Conservation (phyloP, 2,329 filamentous ascomycete genomes). For the Exophiala sp. region DNA sequence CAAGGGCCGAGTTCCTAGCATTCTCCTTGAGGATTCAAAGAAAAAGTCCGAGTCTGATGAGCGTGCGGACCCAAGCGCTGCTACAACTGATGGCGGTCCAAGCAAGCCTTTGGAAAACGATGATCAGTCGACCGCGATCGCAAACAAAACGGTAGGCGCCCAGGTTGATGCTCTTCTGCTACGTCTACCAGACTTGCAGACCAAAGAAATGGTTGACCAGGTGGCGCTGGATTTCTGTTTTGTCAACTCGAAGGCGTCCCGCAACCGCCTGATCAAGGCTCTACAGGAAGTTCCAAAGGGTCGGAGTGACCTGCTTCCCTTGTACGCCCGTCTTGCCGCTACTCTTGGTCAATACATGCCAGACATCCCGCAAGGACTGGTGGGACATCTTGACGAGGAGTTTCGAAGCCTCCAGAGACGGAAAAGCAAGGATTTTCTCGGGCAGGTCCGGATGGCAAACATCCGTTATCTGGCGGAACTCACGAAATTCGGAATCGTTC, state of each 20-base stretch:
- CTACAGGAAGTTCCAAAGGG: conserved; percentile 93
- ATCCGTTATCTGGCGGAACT: conserved; percentile 96
- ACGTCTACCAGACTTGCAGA: conserved; percentile 82
- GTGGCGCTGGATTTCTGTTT: conserved; percentile 96
- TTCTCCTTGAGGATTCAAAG: conserved; percentile 86
- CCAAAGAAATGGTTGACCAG: conserved; percentile 86
- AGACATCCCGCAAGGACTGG: conserved; percentile 85
- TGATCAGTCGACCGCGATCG: conserved; percentile 87
- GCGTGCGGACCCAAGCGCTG: conserved; percentile 64
- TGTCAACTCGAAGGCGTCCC: conserved; percentile 93
- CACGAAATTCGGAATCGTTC: conserved; percentile 96
- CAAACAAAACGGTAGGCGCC: conserved; percentile 94
- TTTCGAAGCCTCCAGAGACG: conserved; percentile 93
- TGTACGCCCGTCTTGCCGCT: conserved; percentile 87
- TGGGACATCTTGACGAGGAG: conserved; percentile 89
- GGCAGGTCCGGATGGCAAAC: conserved; percentile 86
- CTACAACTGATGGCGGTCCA: conserved; percentile 36
- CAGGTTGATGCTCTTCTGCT: conserved; percentile 88
- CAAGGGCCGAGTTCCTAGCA: conserved; percentile 89
- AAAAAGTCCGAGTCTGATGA: conserved; percentile 82
- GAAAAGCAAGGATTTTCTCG: conserved; percentile 95
- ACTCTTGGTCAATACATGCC: conserved; percentile 91
- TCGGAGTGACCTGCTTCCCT: conserved; percentile 79
- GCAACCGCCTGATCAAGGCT: conserved; percentile 87
- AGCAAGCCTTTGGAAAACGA: conserved; percentile 57